Conservation (phyloP, 2,329 filamentous ascomycete species). For the Penicillium sp. region DNA sequence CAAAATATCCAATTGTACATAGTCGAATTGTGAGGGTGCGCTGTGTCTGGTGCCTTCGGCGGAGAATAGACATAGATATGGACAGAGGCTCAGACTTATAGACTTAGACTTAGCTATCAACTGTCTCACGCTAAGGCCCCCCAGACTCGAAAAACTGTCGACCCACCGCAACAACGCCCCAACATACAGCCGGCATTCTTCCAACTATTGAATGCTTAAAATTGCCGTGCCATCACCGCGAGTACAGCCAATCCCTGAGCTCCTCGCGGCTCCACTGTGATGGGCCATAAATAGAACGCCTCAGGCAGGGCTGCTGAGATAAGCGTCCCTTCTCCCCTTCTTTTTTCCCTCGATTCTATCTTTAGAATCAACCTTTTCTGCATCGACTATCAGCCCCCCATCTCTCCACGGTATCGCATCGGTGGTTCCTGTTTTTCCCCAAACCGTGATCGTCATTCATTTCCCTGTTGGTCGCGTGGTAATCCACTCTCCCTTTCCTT, state of each 20-base stretch:
- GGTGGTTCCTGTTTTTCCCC: slow-evolving; percentile 3
- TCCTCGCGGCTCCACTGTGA: neutral
- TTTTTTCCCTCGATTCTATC: slow-evolving; percentile 21
- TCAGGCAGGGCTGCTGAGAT: slow-evolving; percentile 10
- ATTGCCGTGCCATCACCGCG: neutral
- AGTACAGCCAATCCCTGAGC: neutral
- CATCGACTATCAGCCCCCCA: slow-evolving; percentile 23
- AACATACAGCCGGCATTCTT: no score
- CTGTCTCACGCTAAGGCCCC: neutral
- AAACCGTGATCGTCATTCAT: neutral
- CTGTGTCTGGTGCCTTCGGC: no score
- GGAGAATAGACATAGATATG: neutral
- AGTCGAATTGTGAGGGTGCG: neutral
- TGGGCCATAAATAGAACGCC: slow-evolving; percentile 8
- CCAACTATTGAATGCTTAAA: neutral
- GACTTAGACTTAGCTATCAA: no score
- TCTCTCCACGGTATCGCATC: slow-evolving; percentile 13
- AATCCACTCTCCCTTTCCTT: neutral
- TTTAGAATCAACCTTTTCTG: slow-evolving; percentile 31
- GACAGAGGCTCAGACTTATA: neutral
- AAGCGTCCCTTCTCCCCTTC: slow-evolving; percentile 9
- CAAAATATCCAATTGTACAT: neutral
- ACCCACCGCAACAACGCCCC: neutral
- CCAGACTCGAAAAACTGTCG: neutral
- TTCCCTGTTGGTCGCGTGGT: slow-evolving; percentile 1